These are phyloP conservation scores for Verticillium alfalfae DNA, from an alignment of 2,329 filamentous ascomycete genomes.

Conservation along the genomic window DNA sequence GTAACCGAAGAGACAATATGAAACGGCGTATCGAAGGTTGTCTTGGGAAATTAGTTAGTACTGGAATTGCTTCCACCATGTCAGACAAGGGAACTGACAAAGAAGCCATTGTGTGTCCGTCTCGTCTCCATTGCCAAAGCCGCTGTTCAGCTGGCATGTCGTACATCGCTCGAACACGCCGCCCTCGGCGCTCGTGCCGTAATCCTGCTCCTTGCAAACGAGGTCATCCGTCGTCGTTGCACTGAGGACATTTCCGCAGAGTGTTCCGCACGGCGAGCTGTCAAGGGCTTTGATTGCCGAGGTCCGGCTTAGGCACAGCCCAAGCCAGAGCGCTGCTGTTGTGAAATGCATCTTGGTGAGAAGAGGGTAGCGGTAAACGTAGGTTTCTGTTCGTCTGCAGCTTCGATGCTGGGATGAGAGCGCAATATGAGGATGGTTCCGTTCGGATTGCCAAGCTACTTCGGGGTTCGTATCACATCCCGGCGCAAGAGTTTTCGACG, in stretches of 20 bases:
- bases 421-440: neutral
- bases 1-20: slow-evolving; percentile 49
- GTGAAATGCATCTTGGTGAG: slow-evolving; percentile 9
- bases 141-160: slow-evolving; percentile 45
- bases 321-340: slow-evolving; percentile 8
- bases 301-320: slow-evolving; percentile 14
- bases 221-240: slow-evolving; percentile 40
- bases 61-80: too few species aligned
- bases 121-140: slow-evolving; percentile 32
- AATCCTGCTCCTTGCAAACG: slow-evolving; percentile 37
- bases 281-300: slow-evolving; percentile 34
- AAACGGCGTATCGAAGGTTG: slow-evolving; percentile 51
- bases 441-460: neutral
- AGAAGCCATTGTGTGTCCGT: slow-evolving; percentile 50
- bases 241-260: slow-evolving; percentile 49
- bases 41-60: slow-evolving; percentile 28
- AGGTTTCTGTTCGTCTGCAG: neutral
- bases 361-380: neutral
- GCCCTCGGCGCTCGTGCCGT: slow-evolving; percentile 30
- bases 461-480: too few species aligned
- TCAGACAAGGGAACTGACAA: slow-evolving; percentile 36
- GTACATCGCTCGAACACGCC: slow-evolving; percentile 46
- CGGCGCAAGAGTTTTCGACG: too few species aligned
- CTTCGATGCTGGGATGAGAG: neutral
- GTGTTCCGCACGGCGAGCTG: slow-evolving; percentile 41